Conservation (phyloP, 2,329 filamentous ascomycete species). For the Fusarium sp. region DNA sequence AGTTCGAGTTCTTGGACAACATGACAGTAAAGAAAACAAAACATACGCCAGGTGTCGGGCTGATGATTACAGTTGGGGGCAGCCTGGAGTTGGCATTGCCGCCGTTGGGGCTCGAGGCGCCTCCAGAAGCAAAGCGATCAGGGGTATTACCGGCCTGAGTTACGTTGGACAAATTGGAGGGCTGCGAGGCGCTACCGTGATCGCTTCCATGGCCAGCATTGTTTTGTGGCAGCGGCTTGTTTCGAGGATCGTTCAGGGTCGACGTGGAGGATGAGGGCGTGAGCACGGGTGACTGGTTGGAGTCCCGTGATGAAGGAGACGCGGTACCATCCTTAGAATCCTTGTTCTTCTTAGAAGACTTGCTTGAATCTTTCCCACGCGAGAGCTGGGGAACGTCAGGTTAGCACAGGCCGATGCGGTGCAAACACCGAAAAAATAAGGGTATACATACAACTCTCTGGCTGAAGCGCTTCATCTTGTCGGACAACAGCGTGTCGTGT, state of each 20-base stretch:
- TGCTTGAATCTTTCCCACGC: conserved; percentile 88
- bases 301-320: conserved; percentile 78
- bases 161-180: conserved; percentile 57
- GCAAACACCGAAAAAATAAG: not conserved
- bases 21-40: conserved; percentile 28
- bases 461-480: conserved; percentile 95
- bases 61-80: conserved; percentile 93
- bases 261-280: conserved; percentile 94
- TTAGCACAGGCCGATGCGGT: conserved; percentile 30
- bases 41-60: conserved; percentile 91
- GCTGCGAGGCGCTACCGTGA: conserved; percentile 59
- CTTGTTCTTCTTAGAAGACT: conserved; percentile 84
- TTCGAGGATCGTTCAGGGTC: conserved; percentile 86
- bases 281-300: conserved; percentile 73
- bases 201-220: conserved; percentile 63
- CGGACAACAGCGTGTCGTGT: conserved; percentile 50
- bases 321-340: conserved; percentile 82
- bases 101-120: conserved; percentile 57
- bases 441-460: conserved; percentile 88
- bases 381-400: conserved; percentile 77
- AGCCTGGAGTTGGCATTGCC: conserved; percentile 59
- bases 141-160: conserved; percentile 55
- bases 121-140: conserved; percentile 61
- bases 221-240: conserved; percentile 80
- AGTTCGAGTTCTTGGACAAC: conserved; percentile 15